phyloP scores from a whole-genome alignment of 2,329 filamentous ascomycete species.

The Helminthosporium solani region DNA sequence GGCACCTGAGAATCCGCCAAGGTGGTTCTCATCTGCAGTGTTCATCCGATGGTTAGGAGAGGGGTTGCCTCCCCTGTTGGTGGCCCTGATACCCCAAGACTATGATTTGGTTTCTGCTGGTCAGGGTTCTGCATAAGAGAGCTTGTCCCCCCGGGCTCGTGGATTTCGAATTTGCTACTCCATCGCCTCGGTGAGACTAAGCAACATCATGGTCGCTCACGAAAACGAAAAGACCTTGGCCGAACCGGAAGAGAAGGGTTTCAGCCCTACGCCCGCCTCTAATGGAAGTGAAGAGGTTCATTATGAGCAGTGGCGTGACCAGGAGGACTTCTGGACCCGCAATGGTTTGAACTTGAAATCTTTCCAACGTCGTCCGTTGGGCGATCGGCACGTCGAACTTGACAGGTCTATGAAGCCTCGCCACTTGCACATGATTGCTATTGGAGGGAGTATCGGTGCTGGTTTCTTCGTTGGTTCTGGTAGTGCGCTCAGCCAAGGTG shows the following conservation, averaged over 20 bases:
- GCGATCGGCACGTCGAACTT: slow-evolving; percentile 25
- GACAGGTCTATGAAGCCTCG: slow-evolving; percentile 55
- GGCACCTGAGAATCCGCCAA: slow-evolving; percentile 18
- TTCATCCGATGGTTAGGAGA: slow-evolving; percentile 15
- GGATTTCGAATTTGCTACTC: slow-evolving; percentile 1
- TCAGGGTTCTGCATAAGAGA: slow-evolving; percentile 27
- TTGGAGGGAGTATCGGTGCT: slow-evolving; percentile 62
- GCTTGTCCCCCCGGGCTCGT: slow-evolving; percentile 15
- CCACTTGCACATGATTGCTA: slow-evolving; percentile 64
- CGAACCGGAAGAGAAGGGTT: slow-evolving; percentile 29
- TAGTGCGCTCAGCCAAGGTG: slow-evolving; percentile 54
- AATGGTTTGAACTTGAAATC: slow-evolving; percentile 40
- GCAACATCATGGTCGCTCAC: slow-evolving; percentile 7
- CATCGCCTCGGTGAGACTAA: neutral
- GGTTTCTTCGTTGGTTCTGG: slow-evolving; percentile 65
- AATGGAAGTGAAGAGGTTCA: slow-evolving; percentile 17
- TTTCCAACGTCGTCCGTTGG: slow-evolving; percentile 36
- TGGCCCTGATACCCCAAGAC: slow-evolving; percentile 20
- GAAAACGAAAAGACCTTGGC: slow-evolving; percentile 25
- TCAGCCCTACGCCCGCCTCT: slow-evolving; percentile 10
- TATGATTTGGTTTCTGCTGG: slow-evolving; percentile 28
- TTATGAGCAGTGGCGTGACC: slow-evolving; percentile 28
- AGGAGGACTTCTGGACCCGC: slow-evolving; percentile 38
- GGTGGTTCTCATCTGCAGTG: slow-evolving; percentile 19
- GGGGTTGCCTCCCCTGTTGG: slow-evolving; percentile 24